A percentile compares a stretch with the other conserved stretches of the same genome.
phyloP scores from a whole-genome alignment of 306 rosid species.

The Cicer judaicum region DNA sequence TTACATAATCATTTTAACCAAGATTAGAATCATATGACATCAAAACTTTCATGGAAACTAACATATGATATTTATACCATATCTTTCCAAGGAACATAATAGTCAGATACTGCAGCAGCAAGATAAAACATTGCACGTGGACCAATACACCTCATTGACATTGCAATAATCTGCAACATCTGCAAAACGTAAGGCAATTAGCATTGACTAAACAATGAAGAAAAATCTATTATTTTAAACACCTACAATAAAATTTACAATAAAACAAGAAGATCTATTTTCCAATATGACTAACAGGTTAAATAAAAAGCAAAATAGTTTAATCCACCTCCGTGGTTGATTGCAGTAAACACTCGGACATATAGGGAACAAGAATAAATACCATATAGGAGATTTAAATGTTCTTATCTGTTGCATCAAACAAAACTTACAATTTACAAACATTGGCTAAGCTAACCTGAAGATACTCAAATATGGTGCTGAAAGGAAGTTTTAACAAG shows the following conservation, averaged over 20 bases:
- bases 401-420: conserved; percentile 24
- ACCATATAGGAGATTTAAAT: conserved; percentile 7
- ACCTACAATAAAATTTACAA: conserved; percentile 19
- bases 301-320: conserved; percentile 31
- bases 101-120: conserved; percentile 96
- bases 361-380: background rate
- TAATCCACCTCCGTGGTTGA: background rate
- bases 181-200: conserved; percentile 47
- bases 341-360: background rate
- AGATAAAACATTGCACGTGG: conserved; percentile 81
- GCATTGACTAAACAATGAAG: conserved; percentile 11
- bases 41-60: conserved; percentile 13
- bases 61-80: conserved; percentile 67
- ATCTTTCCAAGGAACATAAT: conserved; percentile 91
- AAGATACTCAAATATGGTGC: conserved; percentile 94
- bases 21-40: conserved; percentile 17
- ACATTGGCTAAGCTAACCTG: conserved; percentile 63
- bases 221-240: conserved; percentile 23
- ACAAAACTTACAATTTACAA: conserved; percentile 27
- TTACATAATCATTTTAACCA: conserved; percentile 25
- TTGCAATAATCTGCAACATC: conserved; percentile 74
- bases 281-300: conserved; percentile 7
- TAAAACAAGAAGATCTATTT: conserved; percentile 29
- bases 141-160: conserved; percentile 60
- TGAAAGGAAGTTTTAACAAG: conserved; percentile 79